Base-by-base conservation (phyloP, 2,329 filamentous ascomycete species). In the Dactylellina haptotyla region DNA sequence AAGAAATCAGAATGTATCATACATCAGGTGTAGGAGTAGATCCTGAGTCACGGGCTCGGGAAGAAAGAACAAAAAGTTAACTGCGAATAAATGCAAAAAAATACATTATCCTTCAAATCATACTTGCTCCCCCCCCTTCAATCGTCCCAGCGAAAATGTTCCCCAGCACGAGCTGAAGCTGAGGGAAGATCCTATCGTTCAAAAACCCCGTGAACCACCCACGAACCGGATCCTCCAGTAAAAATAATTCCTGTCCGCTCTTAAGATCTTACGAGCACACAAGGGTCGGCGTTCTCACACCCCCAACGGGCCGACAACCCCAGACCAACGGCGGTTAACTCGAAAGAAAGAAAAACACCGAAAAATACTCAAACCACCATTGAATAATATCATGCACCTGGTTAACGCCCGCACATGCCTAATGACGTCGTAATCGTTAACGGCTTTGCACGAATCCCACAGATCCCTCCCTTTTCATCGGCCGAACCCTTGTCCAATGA, bases 351-450 rank as follows among this genome's bases (percentile, higher is more conserved):
- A n/a, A n/a, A n/a, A n/a, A n/a, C n/a, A n/a, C n/a, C n/a, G n/a
- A n/a, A n/a, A n/a, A n/a, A n/a, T n/a, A n/a, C n/a, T n/a, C n/a
- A n/a, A n/a, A n/a, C n/a, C n/a, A n/a, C n/a, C n/a, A n/a, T n/a
- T n/a, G 30, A 34, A 6, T 5, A 14, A 34, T 34, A 34, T 34
- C 30, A 34, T 34, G 30, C 30, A 34, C 14, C 30, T 34, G n/a
- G 25, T 6, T 30, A 26, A 3, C 6, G 12, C 12, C 25, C 23
- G 25, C 32, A 54, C 18, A 37, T 54, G 50, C 30, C 28, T 10
- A n/a, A 54, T 54, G 50, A 54, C 50, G 30, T 54, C n/a, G 30
- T 18, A 28, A 10, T 34, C 32, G 37, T 10, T 16, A 41, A n/a
- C 37, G n/a, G 4, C n/a, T 4, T 4, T 46, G 4, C 8, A 46